Percentiles rank a stretch among this genome's conserved stretches.
Evolutionary conservation across 768 basidiomycete species (phyloP).

Genomic region (Leucocoprinus leucothites): DNA sequence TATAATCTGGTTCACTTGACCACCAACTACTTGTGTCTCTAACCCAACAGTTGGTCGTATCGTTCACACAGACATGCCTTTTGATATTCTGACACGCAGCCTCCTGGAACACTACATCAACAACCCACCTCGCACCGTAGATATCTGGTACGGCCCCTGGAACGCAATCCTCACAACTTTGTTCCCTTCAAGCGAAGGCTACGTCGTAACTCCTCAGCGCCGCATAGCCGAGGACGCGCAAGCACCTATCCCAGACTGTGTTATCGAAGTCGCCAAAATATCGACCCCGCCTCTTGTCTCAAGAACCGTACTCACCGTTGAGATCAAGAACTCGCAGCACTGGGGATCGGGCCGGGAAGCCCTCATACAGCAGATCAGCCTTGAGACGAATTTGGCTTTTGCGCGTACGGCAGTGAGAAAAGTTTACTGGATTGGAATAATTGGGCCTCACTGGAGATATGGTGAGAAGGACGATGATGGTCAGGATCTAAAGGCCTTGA

Average conservation of each 20-base stretch:
- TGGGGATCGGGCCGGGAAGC: slow-evolving; percentile 16
- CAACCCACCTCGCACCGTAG: too few relatives aligned
- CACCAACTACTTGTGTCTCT: too few relatives aligned
- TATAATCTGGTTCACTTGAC: too few relatives aligned
- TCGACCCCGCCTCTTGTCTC: slow-evolving; percentile 16
- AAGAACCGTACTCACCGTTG: slow-evolving; percentile 18
- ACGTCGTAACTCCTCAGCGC: too few relatives aligned
- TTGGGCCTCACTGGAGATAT: slow-evolving; percentile 22
- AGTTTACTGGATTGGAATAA: slow-evolving; percentile 19
- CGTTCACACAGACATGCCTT: too few relatives aligned
- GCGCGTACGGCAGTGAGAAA: slow-evolving; percentile 16
- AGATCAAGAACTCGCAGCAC: slow-evolving; percentile 18
- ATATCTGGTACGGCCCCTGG: too few relatives aligned
- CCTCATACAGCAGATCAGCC: slow-evolving; percentile 14
- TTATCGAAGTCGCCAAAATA: slow-evolving; percentile 19
- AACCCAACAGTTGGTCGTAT: too few relatives aligned
- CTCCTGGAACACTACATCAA: too few relatives aligned
- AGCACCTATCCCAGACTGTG: slow-evolving; percentile 5
- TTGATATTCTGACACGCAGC: too few relatives aligned
- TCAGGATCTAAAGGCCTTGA: slow-evolving; percentile 15
- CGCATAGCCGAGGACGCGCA: too few relatives aligned
- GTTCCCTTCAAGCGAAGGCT: too few relatives aligned
- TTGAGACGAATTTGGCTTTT: slow-evolving; percentile 15
- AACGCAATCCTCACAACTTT: too few relatives aligned
- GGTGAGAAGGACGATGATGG: slow-evolving; percentile 17